Evolutionary conservation across 129 eudicot genomes (phyloP).

Genomic region (Oenanthe sinensis): DNA sequence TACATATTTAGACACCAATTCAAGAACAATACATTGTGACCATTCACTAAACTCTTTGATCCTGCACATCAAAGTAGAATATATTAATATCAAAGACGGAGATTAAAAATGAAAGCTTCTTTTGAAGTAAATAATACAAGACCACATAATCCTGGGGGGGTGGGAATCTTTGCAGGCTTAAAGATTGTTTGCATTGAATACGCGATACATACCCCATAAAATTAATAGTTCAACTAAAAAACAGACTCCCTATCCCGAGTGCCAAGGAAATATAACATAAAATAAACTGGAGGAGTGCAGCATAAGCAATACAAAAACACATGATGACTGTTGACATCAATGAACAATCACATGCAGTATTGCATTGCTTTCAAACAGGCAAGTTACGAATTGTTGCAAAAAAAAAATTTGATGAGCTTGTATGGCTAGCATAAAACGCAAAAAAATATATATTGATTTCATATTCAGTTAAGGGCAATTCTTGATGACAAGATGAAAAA

Average conservation of each 20-base stretch:
- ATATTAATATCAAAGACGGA: slow-evolving; percentile 6
- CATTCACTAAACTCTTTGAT: slow-evolving; percentile 94
- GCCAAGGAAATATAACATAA: neutral
- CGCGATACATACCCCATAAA: neutral
- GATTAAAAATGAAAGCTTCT: neutral
- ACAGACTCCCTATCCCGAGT: neutral
- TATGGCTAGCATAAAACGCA: neutral
- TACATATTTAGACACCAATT: slow-evolving; percentile 82
- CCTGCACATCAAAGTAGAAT: slow-evolving; percentile 38
- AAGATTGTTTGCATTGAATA: neutral
- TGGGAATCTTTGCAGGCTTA: neutral
- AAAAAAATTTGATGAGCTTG: neutral
- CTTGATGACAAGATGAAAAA: neutral
- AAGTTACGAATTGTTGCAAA: neutral
- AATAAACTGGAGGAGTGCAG: neutral
- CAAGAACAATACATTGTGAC: slow-evolving; percentile 96
- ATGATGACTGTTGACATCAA: neutral
- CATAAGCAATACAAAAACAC: no score
- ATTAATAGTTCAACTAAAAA: neutral
- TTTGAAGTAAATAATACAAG: neutral
- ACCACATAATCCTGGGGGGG: neutral
- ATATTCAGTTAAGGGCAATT: neutral
- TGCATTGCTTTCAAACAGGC: neutral
- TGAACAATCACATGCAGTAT: neutral
- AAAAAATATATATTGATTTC: neutral